Evolutionary conservation across 208 protist genomes (phyloP), one percentile per base, ranked within the genome.

Genomic region (Blastocrithidia nonstop): DNA sequence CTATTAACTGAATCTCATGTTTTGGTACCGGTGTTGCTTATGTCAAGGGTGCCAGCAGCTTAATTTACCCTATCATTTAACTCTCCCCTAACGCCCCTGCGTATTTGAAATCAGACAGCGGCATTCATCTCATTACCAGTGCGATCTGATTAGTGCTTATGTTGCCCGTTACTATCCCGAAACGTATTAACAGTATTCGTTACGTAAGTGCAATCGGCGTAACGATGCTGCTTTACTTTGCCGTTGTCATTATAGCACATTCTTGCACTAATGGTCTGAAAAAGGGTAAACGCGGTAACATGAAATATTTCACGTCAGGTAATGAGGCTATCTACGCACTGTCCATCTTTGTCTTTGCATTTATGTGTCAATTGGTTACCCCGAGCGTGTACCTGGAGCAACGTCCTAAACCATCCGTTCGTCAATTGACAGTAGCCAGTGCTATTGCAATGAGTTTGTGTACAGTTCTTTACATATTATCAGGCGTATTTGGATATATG

Each of bases 261-360:
- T 63, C 56, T n/a, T 37, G 24, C 48, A 54, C 37, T 23, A 50
- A 66, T 33, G 68, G 71, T 6, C 39, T 81, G 21, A 45, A 63
- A 28, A 39, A 71, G 20, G 38, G 62, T 37, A 52, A 56, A 45
- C 50, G 61, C 6, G 51, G 43, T 41, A 40, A 71, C 17, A 62
- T 65, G 45, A 38, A 39, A 4, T 55, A 51, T 39, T 75, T 77
- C 49, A 70, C 63, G 6, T 61, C 52, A 0, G 73, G 70, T 8
- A 76, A 73, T 54, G 5, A 51, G 9, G 69, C 66, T 29, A 57
- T 91, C 23, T 45, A 71, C 28, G 70, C 53, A 0, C 23, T 91
- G 17, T 71, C 64, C 16, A 67, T 86, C 28, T 82, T 92, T 47
- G 53, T 86, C 17, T 87, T 92, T 28, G 46, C 68, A 3, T 88